A percentile compares a stretch with the other conserved stretches of the same genome.
These are phyloP conservation scores for Aspergillus ochraceoroseus DNA, from an alignment of 2,329 filamentous ascomycete species.

Conservation along the genomic window DNA sequence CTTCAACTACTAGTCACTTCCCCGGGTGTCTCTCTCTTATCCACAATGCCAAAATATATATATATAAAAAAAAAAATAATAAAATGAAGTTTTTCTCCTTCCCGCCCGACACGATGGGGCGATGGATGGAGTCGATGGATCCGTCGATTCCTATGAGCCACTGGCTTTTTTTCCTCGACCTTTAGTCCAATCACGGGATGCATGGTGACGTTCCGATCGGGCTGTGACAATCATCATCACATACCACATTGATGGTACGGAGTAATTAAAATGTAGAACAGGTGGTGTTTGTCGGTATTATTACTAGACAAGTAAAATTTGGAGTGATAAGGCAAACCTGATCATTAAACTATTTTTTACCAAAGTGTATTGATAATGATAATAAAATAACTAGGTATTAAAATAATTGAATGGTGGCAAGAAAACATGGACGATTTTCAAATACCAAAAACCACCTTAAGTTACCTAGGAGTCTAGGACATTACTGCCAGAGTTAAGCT, in stretches of 20 bases:
- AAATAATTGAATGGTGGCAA: no score
- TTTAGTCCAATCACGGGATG: constrained; percentile 20
- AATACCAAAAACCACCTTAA: neutral
- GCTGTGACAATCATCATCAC: constrained; percentile 15
- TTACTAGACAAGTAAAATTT: no score
- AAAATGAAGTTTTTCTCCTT: constrained; percentile 11
- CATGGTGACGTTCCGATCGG: constrained; percentile 17
- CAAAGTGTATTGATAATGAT: no score
- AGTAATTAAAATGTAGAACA: no score
- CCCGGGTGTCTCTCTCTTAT: no score
- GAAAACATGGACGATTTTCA: no score
- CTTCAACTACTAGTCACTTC: neutral
- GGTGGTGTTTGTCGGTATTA: no score
- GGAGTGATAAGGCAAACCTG: no score
- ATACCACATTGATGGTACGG: constrained; percentile 7
- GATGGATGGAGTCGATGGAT: constrained; percentile 8
- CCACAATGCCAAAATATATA: neutral
- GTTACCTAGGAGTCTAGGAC: neutral
- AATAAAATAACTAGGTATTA: no score
- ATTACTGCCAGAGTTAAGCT: neutral
- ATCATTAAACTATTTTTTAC: no score
- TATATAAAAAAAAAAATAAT: no score
- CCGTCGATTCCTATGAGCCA: constrained; percentile 11
- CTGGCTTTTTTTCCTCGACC: constrained; percentile 7
- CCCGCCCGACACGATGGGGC: constrained; percentile 16